A percentile compares a stretch with the other conserved stretches of the same genome.
phyloP scores from a whole-genome alignment of 495 filamentous ascomycete species.

The Xanthoparmelia taractica region DNA sequence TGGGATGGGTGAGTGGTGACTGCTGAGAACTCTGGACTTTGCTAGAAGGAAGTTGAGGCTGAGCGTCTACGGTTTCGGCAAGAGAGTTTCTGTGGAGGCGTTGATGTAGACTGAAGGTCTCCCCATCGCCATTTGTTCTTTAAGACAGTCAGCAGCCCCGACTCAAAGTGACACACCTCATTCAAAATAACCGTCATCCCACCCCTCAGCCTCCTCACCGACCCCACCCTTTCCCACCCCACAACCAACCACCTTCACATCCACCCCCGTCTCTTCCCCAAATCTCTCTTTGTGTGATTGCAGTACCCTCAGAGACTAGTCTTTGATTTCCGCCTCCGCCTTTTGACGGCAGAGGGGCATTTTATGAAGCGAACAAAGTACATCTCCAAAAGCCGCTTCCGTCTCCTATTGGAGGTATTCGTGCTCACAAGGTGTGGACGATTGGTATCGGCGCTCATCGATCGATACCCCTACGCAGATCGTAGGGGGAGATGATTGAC shows the following conservation, averaged over 20 bases:
- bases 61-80: conserved; percentile 5
- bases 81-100: conserved; percentile 2
- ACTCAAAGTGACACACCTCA: conserved; percentile 12
- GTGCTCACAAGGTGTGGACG: conserved; percentile 27
- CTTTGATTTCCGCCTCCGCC: conserved; percentile 74
- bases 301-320: conserved; percentile 74
- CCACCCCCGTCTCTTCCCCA: conserved; percentile 4
- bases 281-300: conserved; percentile 60
- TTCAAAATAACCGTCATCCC: conserved; percentile 22
- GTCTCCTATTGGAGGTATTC: conserved; percentile 36
- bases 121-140: conserved; percentile 1
- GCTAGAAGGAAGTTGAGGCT: conserved; percentile 12
- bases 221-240: conserved; percentile 11
- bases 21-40: conserved; percentile 19
- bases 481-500: conserved; percentile 63
- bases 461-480: conserved; percentile 45
- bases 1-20: conserved; percentile 6
- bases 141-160: background rate
- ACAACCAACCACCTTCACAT: background rate
- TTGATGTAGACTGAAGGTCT: conserved; percentile 8
- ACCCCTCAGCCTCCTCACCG: conserved; percentile 13
- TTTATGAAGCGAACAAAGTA: conserved; percentile 63
- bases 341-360: conserved; percentile 48
- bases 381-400: conserved; percentile 76
- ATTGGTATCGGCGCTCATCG: conserved; percentile 56